Percentiles rank a stretch among this genome's conserved stretches.
Evolutionary conservation across 345 rosid species (phyloP).

Genomic region (Arabidopsis thaliana): DNA sequence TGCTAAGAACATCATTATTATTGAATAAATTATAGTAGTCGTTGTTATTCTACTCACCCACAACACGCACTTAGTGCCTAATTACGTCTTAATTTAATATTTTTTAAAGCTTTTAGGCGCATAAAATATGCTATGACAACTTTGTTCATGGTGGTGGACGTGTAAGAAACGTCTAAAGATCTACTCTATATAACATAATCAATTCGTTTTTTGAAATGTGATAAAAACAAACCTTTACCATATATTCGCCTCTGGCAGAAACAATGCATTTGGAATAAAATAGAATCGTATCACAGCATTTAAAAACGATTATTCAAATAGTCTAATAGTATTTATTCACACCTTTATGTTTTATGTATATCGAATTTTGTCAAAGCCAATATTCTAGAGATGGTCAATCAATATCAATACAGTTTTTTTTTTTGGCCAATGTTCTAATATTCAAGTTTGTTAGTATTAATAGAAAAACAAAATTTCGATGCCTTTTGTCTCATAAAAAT

Average conservation of each 20-base stretch:
- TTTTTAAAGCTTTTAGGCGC: constrained; percentile 10
- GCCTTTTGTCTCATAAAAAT: neutral
- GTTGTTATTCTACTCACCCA: constrained; percentile 44
- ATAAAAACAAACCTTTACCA: too few species aligned
- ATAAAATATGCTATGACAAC: constrained; percentile 19
- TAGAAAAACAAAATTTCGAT: constrained; percentile 5
- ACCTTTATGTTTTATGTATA: neutral
- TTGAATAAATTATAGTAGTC: constrained; percentile 21
- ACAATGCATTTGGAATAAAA: neutral
- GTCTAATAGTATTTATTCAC: too few species aligned
- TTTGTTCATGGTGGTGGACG: constrained; percentile 39
- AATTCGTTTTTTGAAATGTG: neutral
- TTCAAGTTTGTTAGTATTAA: neutral
- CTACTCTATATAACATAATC: neutral
- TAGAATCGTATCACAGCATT: neutral
- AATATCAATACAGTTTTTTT: constrained; percentile 3
- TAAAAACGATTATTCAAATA: too few species aligned
- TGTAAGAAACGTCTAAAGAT: constrained; percentile 39
- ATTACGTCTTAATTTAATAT: constrained; percentile 36
- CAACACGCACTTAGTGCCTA: constrained; percentile 47
- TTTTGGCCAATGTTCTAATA: neutral
- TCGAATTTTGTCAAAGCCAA: constrained; percentile 17
- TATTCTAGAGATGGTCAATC: constrained; percentile 23
- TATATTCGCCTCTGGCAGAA: neutral
- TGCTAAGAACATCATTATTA: constrained; percentile 23